Base-by-base conservation (phyloP, 225 moss, liverwort and hornwort genomes). In the Sphagnum tenellum region DNA sequence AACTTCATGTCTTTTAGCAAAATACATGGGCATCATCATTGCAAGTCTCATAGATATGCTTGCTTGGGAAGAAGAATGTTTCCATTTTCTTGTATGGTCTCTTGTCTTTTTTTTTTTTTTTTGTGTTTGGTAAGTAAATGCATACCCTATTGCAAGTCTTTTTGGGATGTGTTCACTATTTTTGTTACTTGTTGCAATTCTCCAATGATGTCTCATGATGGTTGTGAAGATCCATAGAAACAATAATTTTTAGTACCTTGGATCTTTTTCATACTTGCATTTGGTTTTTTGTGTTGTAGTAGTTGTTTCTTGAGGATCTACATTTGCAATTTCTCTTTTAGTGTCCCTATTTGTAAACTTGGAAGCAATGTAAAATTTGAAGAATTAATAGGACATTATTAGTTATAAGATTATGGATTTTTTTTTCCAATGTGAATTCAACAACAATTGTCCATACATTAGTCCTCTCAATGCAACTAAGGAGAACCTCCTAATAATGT, bases 101-200 rank as follows among this genome's bases (percentile, higher is more conserved):
- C 8, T 29, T 10, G 5, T 29, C 29, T 29, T 9, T 3, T 50
- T 50, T 7, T 47, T 49, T 58, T 8, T 59, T 4, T 10, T 13
- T 44, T 73, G 48, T 51, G 12, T 57, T 51, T 48, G 80, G 50
- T 85, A 98, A 92, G 96, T 98, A 45, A 85, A 80, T 66, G 92
- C 96, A 46, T 92, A 90, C 67, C 88, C 96, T 2, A 92, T 92
- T 61, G 75, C 90, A 12, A 81, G 85, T 47, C 92, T 98, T 92
- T 98, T 98, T 68, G 96, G 92, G 62, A 98, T 98, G 90, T 98
- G 96, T 67, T 73, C 96, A 3, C 76, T 89, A 64, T 98, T 98
- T 56, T 77, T 98, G 56, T 72, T 77, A 54, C 62, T 89, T 79
- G 96, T 92, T 55, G 87, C 92, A 8, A 80, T 86, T 54, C 78